phyloP scores from a whole-genome alignment of 345 rosid genomes.

The Gossypium sturtianum region DNA sequence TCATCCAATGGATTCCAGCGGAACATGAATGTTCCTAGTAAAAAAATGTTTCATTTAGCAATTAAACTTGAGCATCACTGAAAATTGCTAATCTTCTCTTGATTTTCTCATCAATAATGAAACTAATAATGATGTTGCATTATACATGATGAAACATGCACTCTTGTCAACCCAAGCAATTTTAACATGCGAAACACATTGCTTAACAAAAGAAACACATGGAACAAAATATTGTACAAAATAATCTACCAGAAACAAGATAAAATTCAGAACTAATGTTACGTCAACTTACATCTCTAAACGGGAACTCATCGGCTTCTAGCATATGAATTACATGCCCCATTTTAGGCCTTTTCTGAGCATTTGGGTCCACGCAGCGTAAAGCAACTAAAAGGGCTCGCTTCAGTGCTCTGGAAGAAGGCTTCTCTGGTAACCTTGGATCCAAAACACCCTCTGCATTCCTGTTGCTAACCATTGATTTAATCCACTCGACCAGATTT shows the following conservation, averaged over 20 bases:
- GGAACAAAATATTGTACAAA: too few species aligned
- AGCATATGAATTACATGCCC: constrained; percentile 97
- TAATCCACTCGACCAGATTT: constrained; percentile 90
- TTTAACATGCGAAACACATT: too few species aligned
- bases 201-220: too few species aligned
- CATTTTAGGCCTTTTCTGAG: constrained; percentile 92
- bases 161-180: too few species aligned
- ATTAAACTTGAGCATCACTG: background rate
- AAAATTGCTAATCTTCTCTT: background rate
- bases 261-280: background rate
- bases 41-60: background rate
- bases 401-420: constrained; percentile 73
- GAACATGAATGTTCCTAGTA: background rate
- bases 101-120: background rate
- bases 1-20: background rate
- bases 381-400: constrained; percentile 87
- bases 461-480: constrained; percentile 74
- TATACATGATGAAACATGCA: too few species aligned
- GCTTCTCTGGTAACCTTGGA: constrained; percentile 69
- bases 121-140: too few species aligned
- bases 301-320: constrained; percentile 85
- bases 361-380: constrained; percentile 92
- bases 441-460: constrained; percentile 84
- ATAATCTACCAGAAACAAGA: too few species aligned
- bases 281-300: constrained; percentile 50